Base-by-base conservation (phyloP, 352 stramenopile species). In the Saprolegnia parasitica region DNA sequence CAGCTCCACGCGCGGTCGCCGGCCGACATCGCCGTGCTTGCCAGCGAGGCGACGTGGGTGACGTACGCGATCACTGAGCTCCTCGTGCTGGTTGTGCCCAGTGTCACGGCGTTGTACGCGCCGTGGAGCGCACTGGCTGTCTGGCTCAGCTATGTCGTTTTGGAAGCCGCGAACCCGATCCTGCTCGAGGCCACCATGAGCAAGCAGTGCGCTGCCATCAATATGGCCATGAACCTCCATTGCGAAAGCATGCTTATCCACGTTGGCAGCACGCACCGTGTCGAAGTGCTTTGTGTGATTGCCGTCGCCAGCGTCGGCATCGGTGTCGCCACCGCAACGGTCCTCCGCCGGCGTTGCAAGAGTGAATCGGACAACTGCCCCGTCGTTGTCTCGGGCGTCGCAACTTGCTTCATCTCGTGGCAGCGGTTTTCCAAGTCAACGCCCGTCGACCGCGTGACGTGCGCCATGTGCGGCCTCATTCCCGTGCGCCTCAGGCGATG, bases 31-130 rank as follows among this genome's bases (percentile, higher is more conserved):
- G 18, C 15, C 21, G 11, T 68, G 6, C 16, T 68, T 9, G 62
- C 37, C 5, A 50, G 50, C n/a, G 62, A 68, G 61, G n/a, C 40
- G 20, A 68, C 46, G 20, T 68, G 62, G 62, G 24, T 68, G 3
- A 29, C 40, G 20, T 68, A 58, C 50, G 46, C 61, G 1, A 35
- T 68, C 8, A 68, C n/a, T 1, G 62, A 68, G 4, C 10, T 60
- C 61, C 20, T 58, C 21, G n/a, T 68, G 23, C 29, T 58, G 2
- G 15, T 62, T 32, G 26, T 32, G 16, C 26, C 47, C 21, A 23
- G 18, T 56, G n/a, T 20, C 46, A 52, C 13, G 0, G 15, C 42
- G 0, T 0, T 40, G 26, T 70, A 49, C 18, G 20, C 47, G 1
- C 46, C 50, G 5, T 47, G 11, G 20, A 70, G 50, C 37, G 32